Conservation (phyloP, 768 basidiomycete species). For the Kwoniella sp. region DNA sequence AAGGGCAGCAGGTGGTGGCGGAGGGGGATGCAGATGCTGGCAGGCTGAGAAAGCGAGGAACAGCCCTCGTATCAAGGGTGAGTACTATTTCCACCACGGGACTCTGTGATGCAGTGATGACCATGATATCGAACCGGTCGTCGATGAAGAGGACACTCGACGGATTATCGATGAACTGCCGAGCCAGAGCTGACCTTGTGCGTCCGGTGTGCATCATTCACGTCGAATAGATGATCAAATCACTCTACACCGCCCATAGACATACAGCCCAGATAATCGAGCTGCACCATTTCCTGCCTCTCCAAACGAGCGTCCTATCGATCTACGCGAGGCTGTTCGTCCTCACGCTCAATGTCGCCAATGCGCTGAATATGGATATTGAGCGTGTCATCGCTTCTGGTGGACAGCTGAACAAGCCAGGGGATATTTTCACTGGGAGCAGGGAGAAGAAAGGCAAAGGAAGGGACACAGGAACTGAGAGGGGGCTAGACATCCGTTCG, state of each 20-base stretch:
- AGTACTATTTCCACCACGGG: no score
- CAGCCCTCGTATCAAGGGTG: constrained; percentile 1
- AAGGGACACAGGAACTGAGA: background rate
- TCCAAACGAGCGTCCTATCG: constrained; percentile 31
- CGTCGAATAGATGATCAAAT: constrained; percentile 17
- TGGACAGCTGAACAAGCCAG: background rate
- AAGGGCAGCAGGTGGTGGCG: background rate
- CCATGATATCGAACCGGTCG: background rate
- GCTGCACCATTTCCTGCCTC: constrained; percentile 43
- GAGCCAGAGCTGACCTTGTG: background rate
- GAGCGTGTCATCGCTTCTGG: constrained; percentile 5
- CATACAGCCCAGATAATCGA: constrained; percentile 32
- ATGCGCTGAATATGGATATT: constrained; percentile 15
- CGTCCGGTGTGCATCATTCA: background rate
- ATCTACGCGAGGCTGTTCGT: constrained; percentile 41
- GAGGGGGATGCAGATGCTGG: background rate
- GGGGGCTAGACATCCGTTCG: background rate
- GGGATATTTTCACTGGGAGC: no score
- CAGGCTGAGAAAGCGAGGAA: background rate
- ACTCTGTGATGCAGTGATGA: no score
- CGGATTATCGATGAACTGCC: no score
- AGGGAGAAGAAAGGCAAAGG: background rate
- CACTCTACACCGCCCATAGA: constrained; percentile 23
- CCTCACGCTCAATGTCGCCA: constrained; percentile 24
- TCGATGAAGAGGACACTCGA: background rate